phyloP scores from a whole-genome alignment of 768 basidiomycete genomes.

The Amanita jacksonii region DNA sequence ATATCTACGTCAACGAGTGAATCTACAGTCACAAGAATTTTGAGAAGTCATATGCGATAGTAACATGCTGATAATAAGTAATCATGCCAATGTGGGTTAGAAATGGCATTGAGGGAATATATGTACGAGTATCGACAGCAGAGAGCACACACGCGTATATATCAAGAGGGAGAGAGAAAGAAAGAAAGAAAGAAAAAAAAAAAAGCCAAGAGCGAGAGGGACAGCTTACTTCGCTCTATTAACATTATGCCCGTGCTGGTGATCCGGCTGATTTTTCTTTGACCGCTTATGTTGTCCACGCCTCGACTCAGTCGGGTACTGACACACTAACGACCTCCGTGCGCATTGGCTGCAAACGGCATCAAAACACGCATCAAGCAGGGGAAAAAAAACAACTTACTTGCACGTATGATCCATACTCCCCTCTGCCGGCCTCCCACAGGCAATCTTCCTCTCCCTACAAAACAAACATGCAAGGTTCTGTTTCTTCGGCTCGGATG shows the following conservation, averaged over 20 bases:
- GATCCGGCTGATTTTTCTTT: slow-evolving; percentile 1
- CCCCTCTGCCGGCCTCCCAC: slow-evolving; percentile 25
- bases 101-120: too few relatives aligned
- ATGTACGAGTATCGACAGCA: too few relatives aligned
- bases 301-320: slow-evolving; percentile 36
- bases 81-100: too few relatives aligned
- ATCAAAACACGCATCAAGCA: too few relatives aligned
- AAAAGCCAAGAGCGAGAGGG: background rate
- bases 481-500: slow-evolving; percentile 17
- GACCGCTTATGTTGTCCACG: slow-evolving; percentile 9
- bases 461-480: slow-evolving; percentile 31
- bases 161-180: background rate
- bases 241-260: slow-evolving; percentile 2
- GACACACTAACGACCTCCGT: slow-evolving; percentile 37
- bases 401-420: slow-evolving; percentile 39
- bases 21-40: too few relatives aligned
- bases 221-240: background rate
- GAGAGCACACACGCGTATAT: too few relatives aligned
- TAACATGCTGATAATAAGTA: too few relatives aligned
- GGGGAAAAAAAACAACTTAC: slow-evolving; percentile 21
- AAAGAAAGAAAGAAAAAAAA: background rate
- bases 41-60: too few relatives aligned
- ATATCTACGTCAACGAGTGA: too few relatives aligned
- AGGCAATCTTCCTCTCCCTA: slow-evolving; percentile 33
- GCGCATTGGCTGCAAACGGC: slow-evolving; percentile 35